Base-by-base conservation (phyloP, 176 grass and related monocot species). In the Luzula sylvatica region DNA sequence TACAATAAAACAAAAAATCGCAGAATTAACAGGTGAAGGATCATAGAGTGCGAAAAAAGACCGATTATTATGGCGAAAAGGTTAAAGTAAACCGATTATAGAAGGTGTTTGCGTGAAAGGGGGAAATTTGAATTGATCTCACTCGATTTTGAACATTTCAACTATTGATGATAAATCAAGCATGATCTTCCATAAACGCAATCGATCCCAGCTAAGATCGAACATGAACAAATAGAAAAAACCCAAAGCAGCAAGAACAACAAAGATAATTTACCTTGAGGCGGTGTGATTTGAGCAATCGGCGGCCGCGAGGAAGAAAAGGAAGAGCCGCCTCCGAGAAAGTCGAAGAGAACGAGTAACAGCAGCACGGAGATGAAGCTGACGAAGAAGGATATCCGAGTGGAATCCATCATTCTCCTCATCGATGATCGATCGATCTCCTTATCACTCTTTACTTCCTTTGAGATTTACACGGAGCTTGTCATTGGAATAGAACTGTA, bases 271-370 rank as follows among this genome's bases (percentile, higher is more conserved):
- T 28, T 20, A 64, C 60, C 60, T 64, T 23, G 41, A 50, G 44
- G 60, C 23, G 23, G 46, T 20, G 26, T 50, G 11, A 45, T 24
- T 30, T 32, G 4, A 14, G 9, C 30, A 20, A 0, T 50, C 29
- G 14, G 9, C 19, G 11, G 4, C 17, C 8, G 15, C 0, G 43
- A 38, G 18, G 60, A 64, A 13, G 60, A 64, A 64, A 29, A 49
- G 4, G 25, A 24, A 35, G 47, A 4, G 15, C 60, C 42, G n/a
- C 41, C 60, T 1, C 60, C 11, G 15, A 49, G 30, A 42, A 19
- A 64, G 47, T 64, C 60, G 47, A 64, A 64, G 11, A 64, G 25
- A 29, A 50, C 29, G 41, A 64, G 47, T 15, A 64, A 16, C 0
- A 45, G 47, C 23, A 64, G 20, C 25, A 64, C 24, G 8, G 44